Evolutionary conservation across 257 asterid species (phyloP).

Genomic region (Voacanga thouarsii): DNA sequence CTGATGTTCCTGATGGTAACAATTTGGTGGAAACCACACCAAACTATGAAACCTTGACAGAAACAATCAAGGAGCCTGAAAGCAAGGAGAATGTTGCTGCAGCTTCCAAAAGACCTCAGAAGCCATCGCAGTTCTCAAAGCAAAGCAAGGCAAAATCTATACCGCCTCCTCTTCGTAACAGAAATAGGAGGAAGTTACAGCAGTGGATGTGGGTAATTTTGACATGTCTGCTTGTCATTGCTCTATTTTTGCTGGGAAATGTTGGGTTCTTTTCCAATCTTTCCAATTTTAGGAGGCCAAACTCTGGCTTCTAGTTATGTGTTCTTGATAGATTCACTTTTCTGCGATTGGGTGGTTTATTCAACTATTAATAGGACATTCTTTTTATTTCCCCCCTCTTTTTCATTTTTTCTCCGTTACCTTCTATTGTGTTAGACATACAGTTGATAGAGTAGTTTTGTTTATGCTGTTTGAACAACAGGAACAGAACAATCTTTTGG

Average conservation of each 20-base stretch:
- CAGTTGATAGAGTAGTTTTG: not conserved
- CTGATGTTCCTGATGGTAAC: conserved; percentile 37
- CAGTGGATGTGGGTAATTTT: conserved; percentile 75
- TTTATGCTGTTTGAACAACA: too few species aligned
- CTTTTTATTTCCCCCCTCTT: not conserved
- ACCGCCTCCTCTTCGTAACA: conserved; percentile 86
- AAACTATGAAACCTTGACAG: conserved; percentile 41
- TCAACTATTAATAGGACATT: not conserved
- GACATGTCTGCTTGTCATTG: conserved; percentile 41
- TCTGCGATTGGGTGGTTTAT: not conserved
- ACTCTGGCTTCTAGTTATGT: conserved; percentile 17
- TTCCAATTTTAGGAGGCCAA: conserved; percentile 43
- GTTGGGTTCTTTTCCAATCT: conserved; percentile 60
- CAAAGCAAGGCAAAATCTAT: conserved; percentile 57
- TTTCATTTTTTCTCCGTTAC: not conserved
- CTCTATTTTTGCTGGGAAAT: conserved; percentile 73
- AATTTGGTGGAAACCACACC: conserved; percentile 36
- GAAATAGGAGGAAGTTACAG: conserved; percentile 65
- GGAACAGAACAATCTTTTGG: too few species aligned
- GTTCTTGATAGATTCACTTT: not conserved
- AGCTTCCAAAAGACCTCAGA: conserved; percentile 40
- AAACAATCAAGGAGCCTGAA: conserved; percentile 42
- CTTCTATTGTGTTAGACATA: not conserved
- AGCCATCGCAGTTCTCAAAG: conserved; percentile 39
- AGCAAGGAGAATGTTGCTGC: conserved; percentile 32